Base-by-base conservation (phyloP, 805 yeast species). In the Kregervanrija fluxuum region DNA sequence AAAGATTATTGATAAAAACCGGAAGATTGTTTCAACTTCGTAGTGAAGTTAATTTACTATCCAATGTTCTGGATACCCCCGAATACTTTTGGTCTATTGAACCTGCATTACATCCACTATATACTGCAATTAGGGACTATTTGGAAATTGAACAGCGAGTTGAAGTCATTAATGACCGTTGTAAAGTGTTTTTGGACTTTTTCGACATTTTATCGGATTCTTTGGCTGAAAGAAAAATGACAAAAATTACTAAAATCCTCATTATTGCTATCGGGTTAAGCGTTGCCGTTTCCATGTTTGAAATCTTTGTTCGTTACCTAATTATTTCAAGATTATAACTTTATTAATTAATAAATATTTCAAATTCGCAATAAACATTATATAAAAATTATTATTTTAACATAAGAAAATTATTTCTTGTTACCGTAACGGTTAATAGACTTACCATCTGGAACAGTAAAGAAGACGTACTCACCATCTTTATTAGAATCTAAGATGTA, bases 371-470 rank as follows among this genome's bases (percentile, higher is more conserved):
- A 11, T 11, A 38, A 39, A 16, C 12, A 4, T 22, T 30, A 30
- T 40, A 15, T 38, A 40, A 34, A 37, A 31, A 5, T 28, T 36
- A 36, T 35, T 46, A 38, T 32, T 11, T 33, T 37, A 28, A 12
- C 11, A 42, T 5, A 17, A 16, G 14, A 16, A 33, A 14, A 30
- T 44, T 40, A 60, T 31, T 62, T 57, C 52, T 83, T 84, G 43
- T 82, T 79, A 62, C 90, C 91, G 63, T 84, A 83, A 56, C 72
- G 77, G 66, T 81, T 81, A 37, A 80, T 84, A 44, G 82, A 66
- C 70, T 90, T 91, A 64, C 98, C 98, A 65, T 91, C 98, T 50
- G 98, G 98, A 56, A 91, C 88, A 53, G 96, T 83, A 70, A 85
- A 91, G 74, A 91, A 84, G 41, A 84, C 82, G 50, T 79, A 82